phyloP scores from a whole-genome alignment of 2,329 filamentous ascomycete species.

The Diaporthe destruens region DNA sequence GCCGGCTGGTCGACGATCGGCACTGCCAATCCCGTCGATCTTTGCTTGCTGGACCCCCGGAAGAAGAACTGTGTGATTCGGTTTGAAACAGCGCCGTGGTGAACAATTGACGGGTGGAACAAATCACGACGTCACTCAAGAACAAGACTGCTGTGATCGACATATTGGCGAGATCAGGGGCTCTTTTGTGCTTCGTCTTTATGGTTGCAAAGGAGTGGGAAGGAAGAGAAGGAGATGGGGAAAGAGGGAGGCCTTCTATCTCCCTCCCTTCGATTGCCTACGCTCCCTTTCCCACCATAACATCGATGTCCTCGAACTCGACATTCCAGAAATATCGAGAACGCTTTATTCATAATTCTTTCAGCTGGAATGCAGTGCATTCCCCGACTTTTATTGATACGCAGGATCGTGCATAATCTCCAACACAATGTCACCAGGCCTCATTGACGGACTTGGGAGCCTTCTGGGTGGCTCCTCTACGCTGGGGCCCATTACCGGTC shows the following conservation, averaged over 20 bases:
- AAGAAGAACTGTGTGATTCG: slow-evolving; percentile 32
- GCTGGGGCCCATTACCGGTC: background rate
- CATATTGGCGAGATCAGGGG: slow-evolving; percentile 35
- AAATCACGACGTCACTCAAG: slow-evolving; percentile 35
- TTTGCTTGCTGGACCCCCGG: background rate
- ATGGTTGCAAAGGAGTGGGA: background rate
- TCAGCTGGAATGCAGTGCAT: slow-evolving; percentile 31
- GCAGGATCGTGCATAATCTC: background rate
- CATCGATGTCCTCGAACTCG: background rate
- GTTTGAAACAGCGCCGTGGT: slow-evolving; percentile 27
- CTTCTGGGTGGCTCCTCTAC: slow-evolving; percentile 7
- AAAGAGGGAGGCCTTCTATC: background rate
- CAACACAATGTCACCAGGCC: slow-evolving; percentile 11
- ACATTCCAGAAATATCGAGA: background rate
- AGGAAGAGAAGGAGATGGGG: background rate
- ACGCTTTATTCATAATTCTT: slow-evolving; percentile 2
- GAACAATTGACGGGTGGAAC: slow-evolving; percentile 32
- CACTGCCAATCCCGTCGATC: slow-evolving; percentile 26
- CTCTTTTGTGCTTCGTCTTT: slow-evolving; percentile 28
- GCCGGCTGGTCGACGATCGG: slow-evolving; percentile 28
- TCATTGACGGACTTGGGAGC: background rate
- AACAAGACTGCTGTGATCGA: slow-evolving; percentile 29
- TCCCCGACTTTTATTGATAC: background rate
- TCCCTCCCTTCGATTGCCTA: background rate
- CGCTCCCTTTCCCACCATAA: background rate